Percentiles rank a stretch among this genome's conserved stretches.
These are phyloP conservation scores for Theileria sp. DNA, from an alignment of 169 alveolate species.

Conservation along the genomic window DNA sequence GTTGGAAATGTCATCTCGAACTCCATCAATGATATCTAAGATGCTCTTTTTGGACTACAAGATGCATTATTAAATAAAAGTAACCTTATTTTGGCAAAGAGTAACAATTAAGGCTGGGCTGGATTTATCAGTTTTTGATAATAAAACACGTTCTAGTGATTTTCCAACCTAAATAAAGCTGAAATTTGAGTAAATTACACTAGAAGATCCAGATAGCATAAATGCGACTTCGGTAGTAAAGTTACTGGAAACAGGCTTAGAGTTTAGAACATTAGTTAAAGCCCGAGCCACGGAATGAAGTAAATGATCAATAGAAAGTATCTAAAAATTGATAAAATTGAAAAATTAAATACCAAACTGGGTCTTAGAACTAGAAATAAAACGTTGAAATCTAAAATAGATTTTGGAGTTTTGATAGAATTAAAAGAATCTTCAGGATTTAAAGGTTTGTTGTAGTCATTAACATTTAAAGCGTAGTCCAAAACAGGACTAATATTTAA, in stretches of 20 bases:
- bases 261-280: conserved; percentile 43
- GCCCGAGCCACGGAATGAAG: conserved; percentile 52
- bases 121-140: conserved; percentile 10
- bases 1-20: conserved; percentile 18
- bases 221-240: conserved; percentile 51
- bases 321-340: conserved; percentile 1
- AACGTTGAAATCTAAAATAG: conserved; percentile 34
- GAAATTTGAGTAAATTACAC: conserved; percentile 17
- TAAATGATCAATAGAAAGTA: conserved; percentile 47
- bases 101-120: conserved; percentile 27
- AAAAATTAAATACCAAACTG: conserved; percentile 29
- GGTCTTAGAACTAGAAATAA: conserved; percentile 41
- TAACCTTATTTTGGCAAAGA: conserved; percentile 30
- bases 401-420: not conserved
- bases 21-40: conserved; percentile 29
- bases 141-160: conserved; percentile 45
- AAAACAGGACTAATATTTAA: conserved; percentile 37
- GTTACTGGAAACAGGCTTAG: conserved; percentile 37
- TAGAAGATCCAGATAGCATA: conserved; percentile 60
- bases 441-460: conserved; percentile 2
- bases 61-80: not conserved
- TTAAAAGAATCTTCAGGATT: not conserved
- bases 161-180: conserved; percentile 43
- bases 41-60: conserved; percentile 23
- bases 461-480: conserved; percentile 27